Conservation (phyloP, 192 early-diverging fungal species). For the Phlyctochytrium planicorne region DNA sequence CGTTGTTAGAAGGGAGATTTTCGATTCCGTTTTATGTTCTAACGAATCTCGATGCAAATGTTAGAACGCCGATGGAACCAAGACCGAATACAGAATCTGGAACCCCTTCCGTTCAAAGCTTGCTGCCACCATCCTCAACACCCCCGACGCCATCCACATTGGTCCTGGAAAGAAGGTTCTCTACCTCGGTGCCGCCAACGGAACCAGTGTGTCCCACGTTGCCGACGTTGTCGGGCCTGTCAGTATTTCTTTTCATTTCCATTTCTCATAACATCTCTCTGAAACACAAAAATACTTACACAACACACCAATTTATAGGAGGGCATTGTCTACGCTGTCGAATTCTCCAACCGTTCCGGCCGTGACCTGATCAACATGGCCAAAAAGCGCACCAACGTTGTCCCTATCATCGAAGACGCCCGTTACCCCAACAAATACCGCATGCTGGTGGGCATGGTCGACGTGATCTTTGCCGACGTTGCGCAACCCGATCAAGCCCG, state of each 20-base stretch:
- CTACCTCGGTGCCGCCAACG: slow-evolving; percentile 94
- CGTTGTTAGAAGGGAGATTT: background rate
- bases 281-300: too few relatives aligned
- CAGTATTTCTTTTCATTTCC: slow-evolving; percentile 24
- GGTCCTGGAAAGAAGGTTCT: slow-evolving; percentile 94
- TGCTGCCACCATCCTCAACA: slow-evolving; percentile 95
- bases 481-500: slow-evolving; percentile 99
- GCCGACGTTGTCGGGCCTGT: slow-evolving; percentile 94
- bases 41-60: too few relatives aligned
- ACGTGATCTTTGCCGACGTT: slow-evolving; percentile 99
- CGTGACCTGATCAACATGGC: slow-evolving; percentile 99
- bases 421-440: slow-evolving; percentile 99
- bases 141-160: slow-evolving; percentile 95
- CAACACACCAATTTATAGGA: slow-evolving; percentile 3
- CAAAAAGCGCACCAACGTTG: slow-evolving; percentile 99
- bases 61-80: slow-evolving; percentile 83
- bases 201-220: slow-evolving; percentile 95
- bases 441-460: slow-evolving; percentile 97
- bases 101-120: slow-evolving; percentile 99
- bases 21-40: background rate
- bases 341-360: slow-evolving; percentile 98
- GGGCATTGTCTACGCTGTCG: slow-evolving; percentile 97
- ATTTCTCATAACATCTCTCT: slow-evolving; percentile 6
- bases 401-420: slow-evolving; percentile 99
- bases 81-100: slow-evolving; percentile 99